phyloP scores from a whole-genome alignment of 345 rosid genomes.

The Excoecaria agallocha region DNA sequence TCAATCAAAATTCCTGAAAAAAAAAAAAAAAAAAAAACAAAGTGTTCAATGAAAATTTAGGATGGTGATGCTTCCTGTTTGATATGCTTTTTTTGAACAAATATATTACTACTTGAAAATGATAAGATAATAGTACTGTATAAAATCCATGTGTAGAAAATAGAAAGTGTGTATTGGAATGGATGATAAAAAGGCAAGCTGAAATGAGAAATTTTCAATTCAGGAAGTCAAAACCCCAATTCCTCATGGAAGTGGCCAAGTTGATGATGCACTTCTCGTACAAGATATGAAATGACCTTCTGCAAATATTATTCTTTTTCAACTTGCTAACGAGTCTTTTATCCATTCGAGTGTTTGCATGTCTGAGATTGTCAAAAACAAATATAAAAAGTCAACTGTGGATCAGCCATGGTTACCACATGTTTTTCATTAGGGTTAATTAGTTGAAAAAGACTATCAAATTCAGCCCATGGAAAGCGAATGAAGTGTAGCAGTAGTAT shows the following conservation, averaged over 20 bases:
- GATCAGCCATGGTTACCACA: neutral
- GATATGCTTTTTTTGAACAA: too few species aligned
- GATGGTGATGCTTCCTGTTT: slow-evolving; percentile 11
- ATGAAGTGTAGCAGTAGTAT: too few species aligned
- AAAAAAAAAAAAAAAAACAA: too few species aligned
- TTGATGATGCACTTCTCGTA: slow-evolving; percentile 1
- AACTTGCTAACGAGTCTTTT: neutral
- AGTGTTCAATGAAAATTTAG: slow-evolving; percentile 5
- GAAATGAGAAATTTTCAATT: neutral
- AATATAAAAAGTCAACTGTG: neutral
- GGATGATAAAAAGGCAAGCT: neutral
- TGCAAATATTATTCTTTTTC: too few species aligned
- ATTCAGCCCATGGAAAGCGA: too few species aligned
- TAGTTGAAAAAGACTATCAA: too few species aligned
- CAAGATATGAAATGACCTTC: neutral
- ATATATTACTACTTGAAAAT: too few species aligned
- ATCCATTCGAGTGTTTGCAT: neutral
- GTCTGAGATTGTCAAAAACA: neutral
- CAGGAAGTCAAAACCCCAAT: neutral
- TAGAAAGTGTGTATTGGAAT: neutral
- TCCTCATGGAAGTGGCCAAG: slow-evolving; percentile 11
- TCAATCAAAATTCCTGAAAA: too few species aligned
- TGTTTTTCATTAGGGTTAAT: too few species aligned
- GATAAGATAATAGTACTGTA: too few species aligned
- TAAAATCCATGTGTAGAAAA: neutral